Base-by-base conservation (phyloP, 352 stramenopile genomes). In the Elongisporangium anandrum region DNA sequence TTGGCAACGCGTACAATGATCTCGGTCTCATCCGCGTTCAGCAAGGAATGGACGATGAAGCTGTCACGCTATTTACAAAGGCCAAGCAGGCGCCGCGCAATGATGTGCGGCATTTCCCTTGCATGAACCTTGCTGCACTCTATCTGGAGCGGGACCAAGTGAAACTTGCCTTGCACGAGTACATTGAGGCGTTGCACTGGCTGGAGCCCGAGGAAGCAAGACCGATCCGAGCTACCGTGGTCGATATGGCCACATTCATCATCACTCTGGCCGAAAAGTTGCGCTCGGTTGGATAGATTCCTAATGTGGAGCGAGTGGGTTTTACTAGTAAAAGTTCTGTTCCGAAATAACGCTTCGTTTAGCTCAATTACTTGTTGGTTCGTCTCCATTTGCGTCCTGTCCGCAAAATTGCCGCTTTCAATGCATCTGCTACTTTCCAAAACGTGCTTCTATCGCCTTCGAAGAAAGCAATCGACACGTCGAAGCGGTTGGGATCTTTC, bases 131-230 rank as follows among this genome's bases (percentile, higher is more conserved):
- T n/a, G 82, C 80, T 1, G 73, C 72, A 21, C 49, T 89, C 57
- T 69, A 90, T 52, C 60, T 90, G 19, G 77, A 86, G 34, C 70
- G 90, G 39, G 72, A 90, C 52, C 77, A 75, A 2, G 66, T 90
- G 13, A 88, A 88, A 52, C 60, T 61, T 3, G 80, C 82, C 15
- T 60, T 92, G 39, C 80, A 90, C 54, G 70, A 89, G 51, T 92
- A 92, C 59, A 92, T 92, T 45, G 75, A 90, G 52, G 70, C 80
- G 26, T 66, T 92, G 60, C 75, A 84, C 50, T 92, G 82, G 82
- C 87, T 90, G 77, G 41, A 56, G 4, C 57, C 69, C 1, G 73
- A 87, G 12, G 82, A 85, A 38, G 69, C 64, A 0, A 60, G 65
- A 39, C 65, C 77, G 60, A 89, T 92, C 49, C 78, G 82, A 39